phyloP scores from a whole-genome alignment of 2,329 filamentous ascomycete genomes.

The Colletotrichum echinochloae region DNA sequence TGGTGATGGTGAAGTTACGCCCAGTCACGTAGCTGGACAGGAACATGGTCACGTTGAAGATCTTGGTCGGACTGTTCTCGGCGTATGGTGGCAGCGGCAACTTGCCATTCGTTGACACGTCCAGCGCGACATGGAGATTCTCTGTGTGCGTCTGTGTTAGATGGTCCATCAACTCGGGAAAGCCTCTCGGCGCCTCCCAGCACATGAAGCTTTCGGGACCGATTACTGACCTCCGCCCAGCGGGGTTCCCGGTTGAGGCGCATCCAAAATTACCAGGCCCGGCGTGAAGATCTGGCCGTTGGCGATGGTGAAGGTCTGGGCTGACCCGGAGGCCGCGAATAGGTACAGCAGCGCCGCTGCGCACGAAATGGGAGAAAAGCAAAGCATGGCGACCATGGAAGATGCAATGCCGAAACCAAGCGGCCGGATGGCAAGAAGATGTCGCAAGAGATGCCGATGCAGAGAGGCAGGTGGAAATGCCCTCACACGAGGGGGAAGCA shows the following conservation, averaged over 20 bases:
- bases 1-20: constrained; percentile 76
- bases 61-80: constrained; percentile 64
- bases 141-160: constrained; percentile 51
- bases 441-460: not conserved
- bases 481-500: not conserved
- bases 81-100: constrained; percentile 69
- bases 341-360: constrained; percentile 45
- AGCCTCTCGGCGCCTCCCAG: not conserved
- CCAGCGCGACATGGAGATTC: constrained; percentile 72
- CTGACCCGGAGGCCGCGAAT: constrained; percentile 44
- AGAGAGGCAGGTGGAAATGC: constrained; percentile 25
- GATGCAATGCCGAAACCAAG: constrained; percentile 3
- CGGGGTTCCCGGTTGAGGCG: constrained; percentile 73
- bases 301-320: constrained; percentile 66
- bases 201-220: not conserved
- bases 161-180: not conserved
- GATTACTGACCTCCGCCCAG: constrained; percentile 69
- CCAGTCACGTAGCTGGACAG: constrained; percentile 72
- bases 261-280: constrained; percentile 74
- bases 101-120: constrained; percentile 74
- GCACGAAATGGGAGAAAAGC: constrained; percentile 5
- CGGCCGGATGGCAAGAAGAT: constrained; percentile 21
- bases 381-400: constrained; percentile 22
- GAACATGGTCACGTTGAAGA: constrained; percentile 75
- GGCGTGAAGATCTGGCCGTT: constrained; percentile 78